Conservation (phyloP, 2,329 filamentous ascomycete species). For the Tolypocladium paradoxum region DNA sequence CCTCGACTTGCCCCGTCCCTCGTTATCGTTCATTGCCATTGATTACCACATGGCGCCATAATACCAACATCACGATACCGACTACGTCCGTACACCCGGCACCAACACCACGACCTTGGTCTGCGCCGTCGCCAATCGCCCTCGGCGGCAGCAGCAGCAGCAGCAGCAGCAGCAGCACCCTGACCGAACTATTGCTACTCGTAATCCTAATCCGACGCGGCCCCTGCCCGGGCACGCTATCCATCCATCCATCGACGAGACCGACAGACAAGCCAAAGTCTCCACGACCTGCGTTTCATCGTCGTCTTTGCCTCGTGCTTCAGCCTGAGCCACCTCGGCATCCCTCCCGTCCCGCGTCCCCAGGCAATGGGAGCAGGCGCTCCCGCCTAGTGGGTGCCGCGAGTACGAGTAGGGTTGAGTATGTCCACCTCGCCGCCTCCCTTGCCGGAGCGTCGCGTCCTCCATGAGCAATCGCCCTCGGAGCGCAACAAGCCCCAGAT, state of each 20-base stretch:
- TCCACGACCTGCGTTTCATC: background rate
- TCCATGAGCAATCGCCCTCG: constrained; percentile 8
- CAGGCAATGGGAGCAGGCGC: background rate
- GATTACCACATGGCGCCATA: background rate
- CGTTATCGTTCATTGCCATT: background rate
- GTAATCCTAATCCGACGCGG: background rate
- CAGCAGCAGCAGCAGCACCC: background rate
- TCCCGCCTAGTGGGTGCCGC: background rate
- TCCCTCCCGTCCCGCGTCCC: background rate
- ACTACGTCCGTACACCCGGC: too few relatives aligned
- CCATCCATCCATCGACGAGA: background rate
- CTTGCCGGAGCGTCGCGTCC: constrained; percentile 16
- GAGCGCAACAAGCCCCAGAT: constrained; percentile 19
- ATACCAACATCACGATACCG: background rate
- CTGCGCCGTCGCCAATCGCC: background rate
- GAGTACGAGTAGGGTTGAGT: constrained; percentile 10
- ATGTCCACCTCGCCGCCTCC: constrained; percentile 21
- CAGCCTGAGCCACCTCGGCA: background rate
- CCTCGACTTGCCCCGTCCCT: background rate
- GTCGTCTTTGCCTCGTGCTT: background rate
- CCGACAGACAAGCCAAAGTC: background rate
- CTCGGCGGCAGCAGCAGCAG: background rate
- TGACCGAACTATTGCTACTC: background rate
- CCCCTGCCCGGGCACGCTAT: background rate
- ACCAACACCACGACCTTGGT: background rate